Evolutionary conservation across 176 grass and related monocot species (phyloP).

Genomic region (Avena atlantica): DNA sequence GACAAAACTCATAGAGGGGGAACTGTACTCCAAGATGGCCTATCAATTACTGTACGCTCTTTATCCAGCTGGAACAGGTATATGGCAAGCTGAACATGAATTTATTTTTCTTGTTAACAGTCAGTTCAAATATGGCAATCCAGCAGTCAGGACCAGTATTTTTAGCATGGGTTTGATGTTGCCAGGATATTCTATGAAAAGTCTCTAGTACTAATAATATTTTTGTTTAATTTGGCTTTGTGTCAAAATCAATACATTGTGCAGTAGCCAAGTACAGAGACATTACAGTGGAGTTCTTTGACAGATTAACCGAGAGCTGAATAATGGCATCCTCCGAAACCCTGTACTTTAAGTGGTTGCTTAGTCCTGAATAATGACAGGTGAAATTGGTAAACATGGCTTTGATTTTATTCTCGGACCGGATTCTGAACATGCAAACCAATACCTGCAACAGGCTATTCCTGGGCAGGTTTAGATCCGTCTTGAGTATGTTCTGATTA

Average conservation of each 20-base stretch:
- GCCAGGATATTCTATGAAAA: constrained; percentile 4
- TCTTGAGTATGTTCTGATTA: constrained; percentile 27
- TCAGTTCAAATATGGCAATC: neutral
- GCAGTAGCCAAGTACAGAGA: constrained; percentile 20
- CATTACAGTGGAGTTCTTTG: constrained; percentile 26
- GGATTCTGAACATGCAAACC: constrained; percentile 15
- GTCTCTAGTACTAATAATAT: neutral
- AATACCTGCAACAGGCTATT: constrained; percentile 17
- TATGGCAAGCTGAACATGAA: neutral
- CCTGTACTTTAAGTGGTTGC: constrained; percentile 23
- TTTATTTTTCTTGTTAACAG: constrained; percentile 33
- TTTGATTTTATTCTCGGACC: neutral
- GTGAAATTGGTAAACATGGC: neutral
- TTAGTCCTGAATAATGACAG: constrained; percentile 34
- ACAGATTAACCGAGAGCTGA: neutral
- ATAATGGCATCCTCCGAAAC: constrained; percentile 36
- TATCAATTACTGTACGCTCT: constrained; percentile 6
- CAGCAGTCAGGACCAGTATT: neutral
- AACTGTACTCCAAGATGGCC: neutral
- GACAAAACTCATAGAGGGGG: neutral
- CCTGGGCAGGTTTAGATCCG: constrained; percentile 24
- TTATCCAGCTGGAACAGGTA: constrained; percentile 43
- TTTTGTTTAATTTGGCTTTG: constrained; percentile 20
- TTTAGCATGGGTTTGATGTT: constrained; percentile 38
- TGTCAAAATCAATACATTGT: constrained; percentile 25